Evolutionary conservation across 2,329 filamentous ascomycete species (phyloP).

Genomic region (Ophiostoma quercus): DNA sequence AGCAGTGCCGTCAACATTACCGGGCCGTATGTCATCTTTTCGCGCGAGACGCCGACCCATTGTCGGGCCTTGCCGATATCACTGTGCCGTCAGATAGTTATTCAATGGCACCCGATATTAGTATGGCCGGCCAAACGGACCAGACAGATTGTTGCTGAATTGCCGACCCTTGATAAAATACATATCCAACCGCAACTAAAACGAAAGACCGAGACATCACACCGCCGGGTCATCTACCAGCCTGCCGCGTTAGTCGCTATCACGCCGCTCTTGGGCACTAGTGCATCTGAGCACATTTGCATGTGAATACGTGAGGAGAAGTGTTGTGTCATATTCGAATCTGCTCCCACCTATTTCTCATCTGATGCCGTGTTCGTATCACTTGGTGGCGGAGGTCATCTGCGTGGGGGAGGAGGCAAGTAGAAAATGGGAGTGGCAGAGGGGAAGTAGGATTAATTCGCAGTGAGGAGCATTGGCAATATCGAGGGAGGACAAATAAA

Average conservation of each 20-base stretch:
- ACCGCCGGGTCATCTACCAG: conserved; percentile 1
- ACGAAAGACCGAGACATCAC: background rate
- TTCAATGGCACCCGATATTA: no score
- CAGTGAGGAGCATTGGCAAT: background rate
- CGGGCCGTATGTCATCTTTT: no score
- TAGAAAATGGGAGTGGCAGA: background rate
- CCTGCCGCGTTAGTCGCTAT: background rate
- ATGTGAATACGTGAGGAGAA: conserved; percentile 3
- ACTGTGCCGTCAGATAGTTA: no score
- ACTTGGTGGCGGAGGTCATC: background rate
- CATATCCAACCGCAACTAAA: background rate
- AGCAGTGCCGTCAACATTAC: no score
- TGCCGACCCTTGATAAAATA: background rate
- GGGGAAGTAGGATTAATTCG: background rate
- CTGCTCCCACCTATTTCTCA: background rate
- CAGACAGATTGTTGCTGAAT: no score
- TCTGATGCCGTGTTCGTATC: conserved; percentile 11
- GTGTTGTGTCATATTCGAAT: background rate
- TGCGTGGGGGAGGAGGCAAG: background rate
- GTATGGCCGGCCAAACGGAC: no score
- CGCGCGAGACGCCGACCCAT: no score
- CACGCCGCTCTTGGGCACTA: background rate
- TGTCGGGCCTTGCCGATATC: no score
- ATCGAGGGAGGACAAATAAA: background rate
- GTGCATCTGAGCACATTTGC: background rate